Conservation (phyloP, 345 rosid genomes). For the Arabidopsis arenosa region DNA sequence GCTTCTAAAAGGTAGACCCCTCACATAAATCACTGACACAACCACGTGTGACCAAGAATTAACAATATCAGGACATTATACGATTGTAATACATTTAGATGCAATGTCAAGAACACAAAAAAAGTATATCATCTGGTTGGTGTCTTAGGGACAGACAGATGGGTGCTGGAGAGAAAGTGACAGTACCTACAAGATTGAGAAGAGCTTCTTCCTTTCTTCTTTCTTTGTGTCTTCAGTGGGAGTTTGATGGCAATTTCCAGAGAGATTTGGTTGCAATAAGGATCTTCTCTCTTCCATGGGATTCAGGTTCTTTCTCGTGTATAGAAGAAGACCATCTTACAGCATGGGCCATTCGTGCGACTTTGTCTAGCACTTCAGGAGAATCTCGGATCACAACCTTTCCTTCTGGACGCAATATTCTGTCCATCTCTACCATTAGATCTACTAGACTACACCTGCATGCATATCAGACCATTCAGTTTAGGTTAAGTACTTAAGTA, state of each 20-base stretch:
- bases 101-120: conserved; percentile 41
- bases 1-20: conserved; percentile 37
- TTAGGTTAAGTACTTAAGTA: background rate
- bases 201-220: conserved; percentile 18
- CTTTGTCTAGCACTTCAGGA: conserved; percentile 84
- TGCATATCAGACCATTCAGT: conserved; percentile 16
- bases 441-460: conserved; percentile 89
- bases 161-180: conserved; percentile 38
- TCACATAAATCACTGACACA: conserved; percentile 35
- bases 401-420: conserved; percentile 90
- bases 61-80: conserved; percentile 36
- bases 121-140: conserved; percentile 31
- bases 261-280: conserved; percentile 74
- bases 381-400: conserved; percentile 77
- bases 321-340: conserved; percentile 71
- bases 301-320: conserved; percentile 76
- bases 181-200: conserved; percentile 52
- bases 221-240: conserved; percentile 46
- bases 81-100: conserved; percentile 49
- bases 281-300: conserved; percentile 71
- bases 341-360: conserved; percentile 66
- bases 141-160: conserved; percentile 31
- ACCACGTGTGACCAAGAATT: conserved; percentile 42
- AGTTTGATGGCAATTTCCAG: conserved; percentile 62
- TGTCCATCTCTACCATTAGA: conserved; percentile 91